A percentile compares a stretch with the other conserved stretches of the same genome.
These are phyloP conservation scores for Cyberlindnera mycetangii DNA, from an alignment of 805 yeast genomes.

Conservation along the genomic window DNA sequence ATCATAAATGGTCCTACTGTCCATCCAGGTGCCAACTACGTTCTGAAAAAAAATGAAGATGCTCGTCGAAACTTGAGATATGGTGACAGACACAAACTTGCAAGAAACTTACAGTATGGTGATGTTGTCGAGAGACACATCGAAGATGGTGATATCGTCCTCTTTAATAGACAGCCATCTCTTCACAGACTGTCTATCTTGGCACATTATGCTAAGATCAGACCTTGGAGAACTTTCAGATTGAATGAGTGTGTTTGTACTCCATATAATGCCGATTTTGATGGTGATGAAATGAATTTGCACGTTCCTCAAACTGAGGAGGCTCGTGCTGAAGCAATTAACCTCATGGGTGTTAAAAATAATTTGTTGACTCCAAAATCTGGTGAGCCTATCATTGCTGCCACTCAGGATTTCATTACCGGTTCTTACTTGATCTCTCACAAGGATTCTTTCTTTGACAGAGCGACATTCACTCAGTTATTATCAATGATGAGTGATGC, in stretches of 20 bases:
- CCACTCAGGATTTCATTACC: conserved; percentile 98
- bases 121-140: conserved; percentile 95
- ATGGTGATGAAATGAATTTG: conserved; percentile 98
- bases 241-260: conserved; percentile 98
- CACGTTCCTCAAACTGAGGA: conserved; percentile 99
- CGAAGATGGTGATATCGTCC: conserved; percentile 94
- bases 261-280: conserved; percentile 98
- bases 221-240: conserved; percentile 98
- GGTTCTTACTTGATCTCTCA: conserved; percentile 91
- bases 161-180: conserved; percentile 97
- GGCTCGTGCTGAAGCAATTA: conserved; percentile 98
- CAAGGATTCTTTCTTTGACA: conserved; percentile 89
- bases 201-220: conserved; percentile 91
- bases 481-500: conserved; percentile 97
- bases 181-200: conserved; percentile 90
- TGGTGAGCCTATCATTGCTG: conserved; percentile 99
- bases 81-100: conserved; percentile 79
- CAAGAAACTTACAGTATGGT: conserved; percentile 75
- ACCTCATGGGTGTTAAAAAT: conserved; percentile 95
- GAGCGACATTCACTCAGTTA: conserved; percentile 78
- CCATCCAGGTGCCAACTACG: conserved; percentile 96
- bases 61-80: conserved; percentile 85
- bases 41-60: conserved; percentile 76
- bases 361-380: conserved; percentile 93
- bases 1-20: conserved; percentile 80